A percentile compares a stretch with the other conserved stretches of the same genome.
Evolutionary conservation across 306 rosid species (phyloP).

Genomic region (Pterocarpus macrocarpus): DNA sequence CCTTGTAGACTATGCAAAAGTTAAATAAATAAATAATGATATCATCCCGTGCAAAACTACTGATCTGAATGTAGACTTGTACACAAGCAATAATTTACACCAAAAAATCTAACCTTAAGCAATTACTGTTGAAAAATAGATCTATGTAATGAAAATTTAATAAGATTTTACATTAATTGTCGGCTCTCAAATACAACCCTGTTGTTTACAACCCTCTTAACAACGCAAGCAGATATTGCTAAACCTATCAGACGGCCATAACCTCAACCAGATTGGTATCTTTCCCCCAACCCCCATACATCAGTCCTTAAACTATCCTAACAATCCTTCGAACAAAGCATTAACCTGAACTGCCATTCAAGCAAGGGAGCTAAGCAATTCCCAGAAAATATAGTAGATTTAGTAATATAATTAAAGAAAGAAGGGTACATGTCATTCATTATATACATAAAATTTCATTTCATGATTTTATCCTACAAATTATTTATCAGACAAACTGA

Average conservation of each 20-base stretch:
- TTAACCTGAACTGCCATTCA: conserved; percentile 9
- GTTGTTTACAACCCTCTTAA: background rate
- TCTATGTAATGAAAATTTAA: background rate
- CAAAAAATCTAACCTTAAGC: background rate
- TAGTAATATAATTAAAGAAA: background rate
- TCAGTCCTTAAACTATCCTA: background rate
- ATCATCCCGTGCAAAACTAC: background rate
- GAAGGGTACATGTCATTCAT: conserved; percentile 27
- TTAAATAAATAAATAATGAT: background rate
- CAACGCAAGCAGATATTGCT: background rate
- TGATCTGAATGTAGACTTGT: background rate
- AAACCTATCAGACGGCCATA: background rate
- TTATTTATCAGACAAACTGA: conserved; percentile 80
- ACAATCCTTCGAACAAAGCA: background rate
- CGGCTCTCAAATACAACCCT: background rate
- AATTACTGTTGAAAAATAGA: background rate
- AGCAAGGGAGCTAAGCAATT: background rate
- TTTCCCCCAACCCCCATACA: background rate
- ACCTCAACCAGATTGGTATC: background rate
- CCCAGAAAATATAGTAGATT: background rate
- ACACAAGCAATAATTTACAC: background rate
- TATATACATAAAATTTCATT: conserved; percentile 67
- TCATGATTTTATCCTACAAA: conserved; percentile 62
- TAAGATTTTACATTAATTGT: background rate
- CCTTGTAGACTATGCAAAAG: background rate